These are phyloP conservation scores for Globisporangium splendens DNA, from an alignment of 352 stramenopile genomes.

Conservation along the genomic window DNA sequence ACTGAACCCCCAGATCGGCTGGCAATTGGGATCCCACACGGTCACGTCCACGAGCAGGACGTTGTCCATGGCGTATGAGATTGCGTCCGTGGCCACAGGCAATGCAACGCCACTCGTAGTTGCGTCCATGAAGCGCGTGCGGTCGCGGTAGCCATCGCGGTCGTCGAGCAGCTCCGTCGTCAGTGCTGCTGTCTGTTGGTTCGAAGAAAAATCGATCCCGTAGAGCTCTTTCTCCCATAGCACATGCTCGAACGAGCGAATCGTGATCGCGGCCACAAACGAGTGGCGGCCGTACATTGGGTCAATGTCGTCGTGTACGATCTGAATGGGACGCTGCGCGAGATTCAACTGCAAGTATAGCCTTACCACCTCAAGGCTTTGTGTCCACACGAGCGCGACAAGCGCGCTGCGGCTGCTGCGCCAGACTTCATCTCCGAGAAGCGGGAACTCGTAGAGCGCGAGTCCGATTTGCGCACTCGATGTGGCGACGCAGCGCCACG, in stretches of 20 bases:
- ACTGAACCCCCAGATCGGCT: constrained; percentile 47
- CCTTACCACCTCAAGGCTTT: constrained; percentile 33
- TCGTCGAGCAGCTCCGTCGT: constrained; percentile 31
- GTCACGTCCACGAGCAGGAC: constrained; percentile 52
- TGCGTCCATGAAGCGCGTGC: constrained; percentile 25
- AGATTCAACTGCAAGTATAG: constrained; percentile 51
- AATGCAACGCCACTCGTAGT: constrained; percentile 11
- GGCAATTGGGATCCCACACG: constrained; percentile 46
- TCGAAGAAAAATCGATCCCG: constrained; percentile 25
- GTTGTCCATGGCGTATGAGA: constrained; percentile 32
- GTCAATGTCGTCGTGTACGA: constrained; percentile 39
- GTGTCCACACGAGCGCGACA: constrained; percentile 46
- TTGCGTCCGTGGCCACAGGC: constrained; percentile 35
- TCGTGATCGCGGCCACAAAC: constrained; percentile 41
- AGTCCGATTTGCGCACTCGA: constrained; percentile 37
- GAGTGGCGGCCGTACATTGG: constrained; percentile 36
- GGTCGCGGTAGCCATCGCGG: constrained; percentile 31
- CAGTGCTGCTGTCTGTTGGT: neutral
- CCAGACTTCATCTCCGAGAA: constrained; percentile 22
- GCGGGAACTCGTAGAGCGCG: constrained; percentile 44
- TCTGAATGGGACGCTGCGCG: constrained; percentile 25
- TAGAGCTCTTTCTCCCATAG: constrained; percentile 58
- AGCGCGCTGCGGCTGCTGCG: constrained; percentile 30
- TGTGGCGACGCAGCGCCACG: neutral
- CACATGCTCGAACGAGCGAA: constrained; percentile 37